Percentiles rank a stretch among this genome's conserved stretches.
phyloP scores from a whole-genome alignment of 1,284 basidiomycete species.

The Puccinia horiana region DNA sequence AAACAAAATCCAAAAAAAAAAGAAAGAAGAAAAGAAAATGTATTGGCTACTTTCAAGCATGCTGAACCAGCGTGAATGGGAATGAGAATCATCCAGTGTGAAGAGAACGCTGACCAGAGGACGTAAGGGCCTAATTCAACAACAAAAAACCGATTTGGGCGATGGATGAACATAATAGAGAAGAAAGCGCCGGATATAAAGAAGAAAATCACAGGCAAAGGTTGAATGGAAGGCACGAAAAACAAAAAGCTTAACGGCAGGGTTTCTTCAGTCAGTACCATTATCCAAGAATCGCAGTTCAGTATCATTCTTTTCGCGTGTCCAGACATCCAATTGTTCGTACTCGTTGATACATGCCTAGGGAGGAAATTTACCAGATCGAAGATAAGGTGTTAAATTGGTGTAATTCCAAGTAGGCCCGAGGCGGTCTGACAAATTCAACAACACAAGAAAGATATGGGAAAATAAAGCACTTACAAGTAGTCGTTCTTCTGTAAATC shows the following conservation, averaged over 20 bases:
- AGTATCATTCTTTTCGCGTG: constrained; percentile 45
- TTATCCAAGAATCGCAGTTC: constrained; percentile 48
- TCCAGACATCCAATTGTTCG: constrained; percentile 54
- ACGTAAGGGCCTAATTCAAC: neutral
- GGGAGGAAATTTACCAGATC: neutral
- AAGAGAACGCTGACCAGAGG: neutral
- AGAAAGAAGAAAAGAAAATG: neutral
- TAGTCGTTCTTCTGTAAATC: constrained; percentile 85
- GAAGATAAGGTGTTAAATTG: neutral
- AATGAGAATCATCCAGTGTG: neutral
- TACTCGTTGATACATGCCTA: constrained; percentile 54
- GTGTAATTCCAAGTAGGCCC: neutral
- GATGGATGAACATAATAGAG: neutral
- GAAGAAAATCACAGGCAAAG: neutral
- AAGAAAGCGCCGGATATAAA: neutral
- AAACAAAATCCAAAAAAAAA: neutral
- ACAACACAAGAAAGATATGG: constrained; percentile 54
- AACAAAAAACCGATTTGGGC: neutral
- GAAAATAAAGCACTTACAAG: constrained; percentile 71
- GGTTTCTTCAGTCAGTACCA: constrained; percentile 21
- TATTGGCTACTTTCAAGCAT: neutral
- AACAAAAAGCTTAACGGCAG: neutral
- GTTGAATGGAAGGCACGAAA: neutral
- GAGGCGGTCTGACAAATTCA: neutral
- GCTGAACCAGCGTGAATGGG: neutral